A percentile compares a stretch with the other conserved stretches of the same genome.
Evolutionary conservation across 2,329 filamentous ascomycete species (phyloP).

Genomic region (Neoarthrinium moseri): DNA sequence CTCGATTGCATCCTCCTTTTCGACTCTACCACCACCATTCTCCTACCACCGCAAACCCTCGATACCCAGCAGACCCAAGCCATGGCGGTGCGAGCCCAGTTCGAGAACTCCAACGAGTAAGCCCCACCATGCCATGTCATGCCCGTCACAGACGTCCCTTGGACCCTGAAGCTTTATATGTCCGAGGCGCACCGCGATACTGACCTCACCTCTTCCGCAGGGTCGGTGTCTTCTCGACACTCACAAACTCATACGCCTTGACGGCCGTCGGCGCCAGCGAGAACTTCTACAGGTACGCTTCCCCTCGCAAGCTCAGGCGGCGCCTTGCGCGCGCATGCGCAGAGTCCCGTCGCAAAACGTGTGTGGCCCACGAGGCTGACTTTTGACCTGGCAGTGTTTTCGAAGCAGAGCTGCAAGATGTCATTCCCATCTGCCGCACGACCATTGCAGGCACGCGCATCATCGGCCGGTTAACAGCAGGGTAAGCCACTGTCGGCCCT

Average conservation of each 20-base stretch:
- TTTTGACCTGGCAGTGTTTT: conserved; percentile 64
- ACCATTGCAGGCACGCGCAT: conserved; percentile 97
- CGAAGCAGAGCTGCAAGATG: conserved; percentile 94
- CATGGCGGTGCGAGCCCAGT: conserved; percentile 72
- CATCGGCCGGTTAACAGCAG: conserved; percentile 90
- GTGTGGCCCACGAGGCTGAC: conserved; percentile 11
- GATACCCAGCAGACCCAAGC: conserved; percentile 21
- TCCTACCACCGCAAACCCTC: conserved; percentile 12
- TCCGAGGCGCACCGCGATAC: background rate
- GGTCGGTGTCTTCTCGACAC: conserved; percentile 93
- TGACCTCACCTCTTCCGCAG: conserved; percentile 45
- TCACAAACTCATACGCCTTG: conserved; percentile 96
- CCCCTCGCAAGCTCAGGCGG: background rate
- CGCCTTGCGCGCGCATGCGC: background rate
- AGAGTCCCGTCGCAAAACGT: background rate
- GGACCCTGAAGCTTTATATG: background rate
- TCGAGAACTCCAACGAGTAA: conserved; percentile 90
- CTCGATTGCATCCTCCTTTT: too few species aligned
- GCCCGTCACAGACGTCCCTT: background rate
- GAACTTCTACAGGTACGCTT: conserved; percentile 87
- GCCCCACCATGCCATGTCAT: conserved; percentile 30
- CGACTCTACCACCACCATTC: too few species aligned
- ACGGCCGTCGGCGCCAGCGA: conserved; percentile 93
- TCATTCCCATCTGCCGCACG: conserved; percentile 94
- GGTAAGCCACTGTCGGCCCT: conserved; percentile 50